Base-by-base conservation (phyloP, 306 rosid genomes). In the Chamaecrista fasciculata region DNA sequence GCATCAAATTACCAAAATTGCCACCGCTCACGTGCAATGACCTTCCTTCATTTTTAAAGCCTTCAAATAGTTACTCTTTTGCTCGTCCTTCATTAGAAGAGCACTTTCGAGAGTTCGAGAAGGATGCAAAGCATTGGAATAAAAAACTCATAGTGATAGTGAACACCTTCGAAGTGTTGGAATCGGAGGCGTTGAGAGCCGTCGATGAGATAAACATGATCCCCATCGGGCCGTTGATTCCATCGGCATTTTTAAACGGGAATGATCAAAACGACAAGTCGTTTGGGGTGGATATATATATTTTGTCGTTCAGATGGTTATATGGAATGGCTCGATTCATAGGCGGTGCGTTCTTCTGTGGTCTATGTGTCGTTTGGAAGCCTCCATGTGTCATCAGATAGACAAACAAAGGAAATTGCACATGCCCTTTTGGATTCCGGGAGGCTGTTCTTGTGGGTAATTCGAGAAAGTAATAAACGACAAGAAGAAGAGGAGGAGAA, bases 341-440 rank as follows among this genome's bases (percentile, higher is more conserved):
- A 79, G 62, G 67, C 81, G 1, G 25, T 67, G 28, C 29, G 21
- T 3, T 74, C 79, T 3, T 74, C 79, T 0, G 83, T 82, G 2
- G 47, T 85, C 24, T 82, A 79, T 18, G 70, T 76, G 5, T 76
- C 89, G 11, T 82, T 69, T 25, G 89, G 89, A 24, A 82, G 83
- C 69, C n/a, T 76, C 7, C 16, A 58, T 5, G 50, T 6, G 29
- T 58, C 77, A 20, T 29, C 57, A 1, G 59, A 58, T 28, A 49
- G 42, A 19, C 83, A 85, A 28, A 68, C 46, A 48, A 82, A 77
- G 70, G 90, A 82, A 55, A 63, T 85, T 0, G 71, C 67, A 0
- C 42, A 46, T 18, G 85, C 73, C 6, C 67, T 85, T 62, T 59
- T 80, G 37, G 83, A 71, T 42, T 70, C 29, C 11, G 62, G 76